Conservation (phyloP, 2,329 filamentous ascomycete species). For the Cercospora brassicicola region DNA sequence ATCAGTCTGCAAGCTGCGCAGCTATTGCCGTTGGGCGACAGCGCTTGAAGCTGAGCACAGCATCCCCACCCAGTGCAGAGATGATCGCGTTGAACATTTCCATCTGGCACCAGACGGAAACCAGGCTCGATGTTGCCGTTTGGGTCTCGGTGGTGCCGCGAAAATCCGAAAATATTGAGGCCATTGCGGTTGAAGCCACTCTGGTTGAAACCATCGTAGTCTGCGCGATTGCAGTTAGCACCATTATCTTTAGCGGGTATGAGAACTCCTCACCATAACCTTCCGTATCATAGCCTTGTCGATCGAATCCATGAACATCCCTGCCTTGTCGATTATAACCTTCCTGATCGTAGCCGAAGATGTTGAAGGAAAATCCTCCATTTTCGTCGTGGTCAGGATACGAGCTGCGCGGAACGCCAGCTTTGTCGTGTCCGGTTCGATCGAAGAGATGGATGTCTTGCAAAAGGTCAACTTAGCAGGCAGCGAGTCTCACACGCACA, state of each 20-base stretch:
- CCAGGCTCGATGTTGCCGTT: not conserved
- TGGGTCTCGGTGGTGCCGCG: not conserved
- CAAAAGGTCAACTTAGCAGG: not conserved
- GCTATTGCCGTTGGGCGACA: too few relatives aligned
- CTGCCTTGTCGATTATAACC: not conserved
- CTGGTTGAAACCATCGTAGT: not conserved
- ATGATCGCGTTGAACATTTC: not conserved
- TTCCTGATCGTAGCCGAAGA: not conserved
- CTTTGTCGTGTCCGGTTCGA: not conserved
- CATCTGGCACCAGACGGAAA: not conserved
- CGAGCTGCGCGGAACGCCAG: not conserved
- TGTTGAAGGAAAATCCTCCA: accelerated
- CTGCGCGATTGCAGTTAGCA: not conserved
- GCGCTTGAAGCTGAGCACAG: not conserved
- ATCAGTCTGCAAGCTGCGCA: not conserved
- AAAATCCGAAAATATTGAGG: not conserved
- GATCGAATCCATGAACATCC: too few relatives aligned
- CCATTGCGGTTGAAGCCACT: not conserved
- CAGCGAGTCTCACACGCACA: not conserved
- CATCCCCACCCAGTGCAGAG: not conserved
- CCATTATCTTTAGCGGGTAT: not conserved
- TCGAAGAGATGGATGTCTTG: not conserved
- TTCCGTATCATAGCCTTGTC: not conserved
- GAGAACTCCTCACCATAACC: not conserved
- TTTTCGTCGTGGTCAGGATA: not conserved